Evolutionary conservation across 306 rosid species (phyloP).

Genomic region (Argentina anserina): DNA sequence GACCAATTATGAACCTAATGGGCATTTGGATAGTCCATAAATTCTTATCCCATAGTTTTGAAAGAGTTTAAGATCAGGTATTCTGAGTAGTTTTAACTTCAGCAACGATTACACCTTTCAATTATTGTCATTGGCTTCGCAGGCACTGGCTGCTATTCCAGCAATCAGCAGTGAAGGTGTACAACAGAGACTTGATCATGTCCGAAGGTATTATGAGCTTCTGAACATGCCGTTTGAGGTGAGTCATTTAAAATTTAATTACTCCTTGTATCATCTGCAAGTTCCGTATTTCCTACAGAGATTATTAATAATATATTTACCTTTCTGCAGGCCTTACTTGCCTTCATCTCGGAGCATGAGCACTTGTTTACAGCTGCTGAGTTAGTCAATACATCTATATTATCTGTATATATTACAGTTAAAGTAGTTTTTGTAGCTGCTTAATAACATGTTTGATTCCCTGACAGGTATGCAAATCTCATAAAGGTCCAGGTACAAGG

Average conservation of each 20-base stretch:
- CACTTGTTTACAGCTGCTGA: conserved; percentile 66
- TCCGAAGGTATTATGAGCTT: conserved; percentile 91
- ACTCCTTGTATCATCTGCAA: neutral
- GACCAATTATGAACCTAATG: neutral
- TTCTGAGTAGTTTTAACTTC: conserved; percentile 12
- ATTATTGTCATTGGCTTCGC: conserved; percentile 31
- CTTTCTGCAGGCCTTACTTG: conserved; percentile 78
- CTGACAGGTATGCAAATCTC: conserved; percentile 74
- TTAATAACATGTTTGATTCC: conserved; percentile 23
- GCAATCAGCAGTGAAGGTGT: conserved; percentile 77
- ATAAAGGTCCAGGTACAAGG: conserved; percentile 89
- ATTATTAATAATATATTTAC: conserved; percentile 15
- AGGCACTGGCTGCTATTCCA: conserved; percentile 98
- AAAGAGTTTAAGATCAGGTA: conserved; percentile 3
- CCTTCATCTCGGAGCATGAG: conserved; percentile 86
- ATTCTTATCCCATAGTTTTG: neutral
- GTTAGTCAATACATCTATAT: conserved; percentile 49
- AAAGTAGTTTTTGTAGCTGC: conserved; percentile 14
- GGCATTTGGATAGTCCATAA: conserved; percentile 2
- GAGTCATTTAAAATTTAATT: conserved; percentile 30
- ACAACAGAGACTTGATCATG: conserved; percentile 85
- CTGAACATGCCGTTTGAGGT: conserved; percentile 99
- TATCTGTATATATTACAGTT: neutral
- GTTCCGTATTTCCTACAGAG: conserved; percentile 20
- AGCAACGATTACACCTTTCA: neutral